phyloP scores from a whole-genome alignment of 345 rosid genomes.

The Cardamine chenopodiifolia region DNA sequence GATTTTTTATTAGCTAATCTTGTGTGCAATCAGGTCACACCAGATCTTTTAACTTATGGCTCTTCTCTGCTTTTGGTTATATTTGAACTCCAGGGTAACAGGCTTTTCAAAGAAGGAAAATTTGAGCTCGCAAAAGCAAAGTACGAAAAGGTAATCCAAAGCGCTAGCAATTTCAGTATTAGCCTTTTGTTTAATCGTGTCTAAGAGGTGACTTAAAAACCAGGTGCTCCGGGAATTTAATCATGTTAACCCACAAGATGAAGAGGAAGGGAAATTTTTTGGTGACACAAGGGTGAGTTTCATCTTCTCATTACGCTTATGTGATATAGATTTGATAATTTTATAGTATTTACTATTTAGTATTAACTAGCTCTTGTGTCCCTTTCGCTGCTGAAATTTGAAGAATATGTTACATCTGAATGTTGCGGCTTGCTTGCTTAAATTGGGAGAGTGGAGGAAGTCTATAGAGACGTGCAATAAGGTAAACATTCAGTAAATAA shows the following conservation, averaged over 20 bases:
- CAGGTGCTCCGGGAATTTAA: conserved; percentile 96
- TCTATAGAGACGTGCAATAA: conserved; percentile 85
- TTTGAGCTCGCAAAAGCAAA: conserved; percentile 92
- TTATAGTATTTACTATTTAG: background rate
- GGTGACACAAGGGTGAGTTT: conserved; percentile 65
- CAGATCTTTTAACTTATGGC: conserved; percentile 9
- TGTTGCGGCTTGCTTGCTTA: conserved; percentile 89
- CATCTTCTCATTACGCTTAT: conserved; percentile 16
- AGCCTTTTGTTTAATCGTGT: conserved; percentile 12
- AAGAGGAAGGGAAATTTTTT: conserved; percentile 90
- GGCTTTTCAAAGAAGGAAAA: conserved; percentile 95
- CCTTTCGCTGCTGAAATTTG: conserved; percentile 29
- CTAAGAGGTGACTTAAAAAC: conserved; percentile 8
- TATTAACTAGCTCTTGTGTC: background rate
- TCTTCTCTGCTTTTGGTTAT: conserved; percentile 15
- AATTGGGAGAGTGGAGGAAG: conserved; percentile 86
- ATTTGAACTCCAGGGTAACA: conserved; percentile 73
- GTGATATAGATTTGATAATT: background rate
- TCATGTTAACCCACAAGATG: conserved; percentile 97
- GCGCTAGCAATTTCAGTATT: background rate
- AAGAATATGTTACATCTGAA: conserved; percentile 82
- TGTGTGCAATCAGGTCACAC: conserved; percentile 1
- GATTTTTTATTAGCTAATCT: conserved; percentile 18
- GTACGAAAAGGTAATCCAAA: conserved; percentile 77
- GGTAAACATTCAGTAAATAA: conserved; percentile 47